Evolutionary conservation across 192 early-diverging fungal species (phyloP), one percentile per base, ranked within the genome.

Genomic region (Coemansia asiatica): DNA sequence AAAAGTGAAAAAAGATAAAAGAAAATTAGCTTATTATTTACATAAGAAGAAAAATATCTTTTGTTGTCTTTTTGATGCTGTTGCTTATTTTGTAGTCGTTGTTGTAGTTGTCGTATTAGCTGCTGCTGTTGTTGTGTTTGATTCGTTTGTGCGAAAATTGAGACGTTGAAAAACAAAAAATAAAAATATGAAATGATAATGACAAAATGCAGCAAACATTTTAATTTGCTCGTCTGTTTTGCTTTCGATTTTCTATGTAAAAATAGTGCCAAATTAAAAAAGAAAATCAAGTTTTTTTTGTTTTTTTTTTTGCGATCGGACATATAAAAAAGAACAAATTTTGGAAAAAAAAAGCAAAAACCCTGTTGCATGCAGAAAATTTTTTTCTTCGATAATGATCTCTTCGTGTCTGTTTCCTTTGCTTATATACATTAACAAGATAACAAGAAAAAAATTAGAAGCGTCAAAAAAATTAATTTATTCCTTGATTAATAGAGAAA

Each of bases 261-360:
- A 56, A 33, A 56, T 28, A 56, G 55, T 33, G 55, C 55, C 25
- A 33, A 28, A 33, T 33, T 28, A 56, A 56, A 56, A 56, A 50
- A 21, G 16, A 18, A 50, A 50, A 50, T 50, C 48, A 18, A 50
- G 48, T 50, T 36, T 27, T 57, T 57, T 57, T 29, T 29, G 56
- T 29, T 57, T 57, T 56, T 31, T 23, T 36, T 36, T 4, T 36
- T 36, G 35, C 10, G 35, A 36, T 36, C 35, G 10, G 35, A 36
- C 35, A 36, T 36, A 36, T 36, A 36, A 10, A 36, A 36, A n/a
- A n/a, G n/a, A n/a, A n/a, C n/a, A 57, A 27, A n/a, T 57, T 10
- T 5, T 57, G 18, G 29, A 35, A 57, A 57, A 15, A 33, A 29
- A 57, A 57, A 56, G n/a, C n/a, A n/a, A n/a, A n/a, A n/a, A n/a